Evolutionary conservation across 768 basidiomycete genomes (phyloP), one percentile per base, ranked within the genome.

Genomic region (Lactifluus rugatus): DNA sequence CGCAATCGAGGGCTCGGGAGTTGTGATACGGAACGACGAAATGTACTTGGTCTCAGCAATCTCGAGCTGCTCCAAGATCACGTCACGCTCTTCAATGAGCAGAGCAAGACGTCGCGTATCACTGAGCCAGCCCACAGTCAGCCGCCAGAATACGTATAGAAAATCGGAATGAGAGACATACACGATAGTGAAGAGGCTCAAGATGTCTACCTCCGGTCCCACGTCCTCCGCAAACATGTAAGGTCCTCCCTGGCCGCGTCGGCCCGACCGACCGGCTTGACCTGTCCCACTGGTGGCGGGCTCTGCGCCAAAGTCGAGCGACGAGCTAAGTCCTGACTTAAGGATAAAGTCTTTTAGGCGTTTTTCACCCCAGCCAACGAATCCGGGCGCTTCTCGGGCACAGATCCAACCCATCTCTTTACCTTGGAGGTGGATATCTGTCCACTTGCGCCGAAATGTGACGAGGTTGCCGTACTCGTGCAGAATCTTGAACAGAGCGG

Each of bases 1-100:
- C 13, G 79, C 73, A 53, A 87, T 75, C 7, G 86, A 86, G 19
- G 85, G 85, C 57, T 86, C 85, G 4, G 86, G 85, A 0, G 85
- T 88, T 0, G 83, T 81, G 10, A 86, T 72, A 16, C 80, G 75
- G 74, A 90, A 91, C 5, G 85, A 89, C 56, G 76, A 75, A 61
- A 89, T 88, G 65, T 89, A 93, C 65, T 77, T 80, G 11, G 84
- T 81, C 72, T 90, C 89, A 11, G 88, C 87, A 52, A 84, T 80
- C 72, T 92, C 89, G 9, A 92, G 75, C 60, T 86, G 82, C 63
- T 88, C 83, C n/a, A 92, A 70, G 21, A 89, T 81, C 65, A 80
- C 78, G 61, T 89, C 88, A 28, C 89, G 77, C 67, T 89, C 83
- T 45, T 83, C 81, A 44, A 91, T 86, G 28, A 91, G 78, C 6